Evolutionary conservation across 2,329 filamentous ascomycete genomes (phyloP).

Genomic region (Penicillium sclerotiorum): DNA sequence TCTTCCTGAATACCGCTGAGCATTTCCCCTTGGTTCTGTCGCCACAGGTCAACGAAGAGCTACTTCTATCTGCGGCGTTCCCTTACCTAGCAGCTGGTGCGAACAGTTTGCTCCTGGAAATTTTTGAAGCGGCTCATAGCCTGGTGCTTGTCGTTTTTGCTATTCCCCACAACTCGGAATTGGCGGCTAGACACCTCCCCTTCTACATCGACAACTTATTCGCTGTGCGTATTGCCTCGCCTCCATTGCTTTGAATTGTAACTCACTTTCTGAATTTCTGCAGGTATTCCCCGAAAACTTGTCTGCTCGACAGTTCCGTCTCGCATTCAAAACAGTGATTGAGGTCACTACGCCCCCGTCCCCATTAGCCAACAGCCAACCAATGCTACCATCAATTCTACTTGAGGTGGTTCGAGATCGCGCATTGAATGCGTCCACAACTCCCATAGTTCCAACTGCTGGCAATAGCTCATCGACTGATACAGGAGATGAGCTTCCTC

Average conservation of each 20-base stretch:
- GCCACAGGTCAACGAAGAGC: constrained; percentile 66
- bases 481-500: constrained; percentile 33
- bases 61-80: constrained; percentile 73
- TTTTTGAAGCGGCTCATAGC: constrained; percentile 90
- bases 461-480: constrained; percentile 37
- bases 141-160: constrained; percentile 78
- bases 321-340: constrained; percentile 84
- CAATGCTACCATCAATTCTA: constrained; percentile 75
- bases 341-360: constrained; percentile 81
- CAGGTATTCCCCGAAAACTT: constrained; percentile 75
- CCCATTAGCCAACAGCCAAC: constrained; percentile 70
- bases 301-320: constrained; percentile 80
- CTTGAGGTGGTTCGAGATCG: constrained; percentile 76
- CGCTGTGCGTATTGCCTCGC: constrained; percentile 44
- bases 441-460: constrained; percentile 46
- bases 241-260: neutral
- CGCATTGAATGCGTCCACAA: constrained; percentile 58
- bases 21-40: constrained; percentile 75
- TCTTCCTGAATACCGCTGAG: constrained; percentile 84
- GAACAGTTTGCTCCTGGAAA: constrained; percentile 61
- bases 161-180: constrained; percentile 72
- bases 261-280: neutral
- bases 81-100: constrained; percentile 70
- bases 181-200: constrained; percentile 72
- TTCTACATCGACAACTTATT: constrained; percentile 84